phyloP scores from a whole-genome alignment of 768 basidiomycete genomes.

The Tulasnella calospora region DNA sequence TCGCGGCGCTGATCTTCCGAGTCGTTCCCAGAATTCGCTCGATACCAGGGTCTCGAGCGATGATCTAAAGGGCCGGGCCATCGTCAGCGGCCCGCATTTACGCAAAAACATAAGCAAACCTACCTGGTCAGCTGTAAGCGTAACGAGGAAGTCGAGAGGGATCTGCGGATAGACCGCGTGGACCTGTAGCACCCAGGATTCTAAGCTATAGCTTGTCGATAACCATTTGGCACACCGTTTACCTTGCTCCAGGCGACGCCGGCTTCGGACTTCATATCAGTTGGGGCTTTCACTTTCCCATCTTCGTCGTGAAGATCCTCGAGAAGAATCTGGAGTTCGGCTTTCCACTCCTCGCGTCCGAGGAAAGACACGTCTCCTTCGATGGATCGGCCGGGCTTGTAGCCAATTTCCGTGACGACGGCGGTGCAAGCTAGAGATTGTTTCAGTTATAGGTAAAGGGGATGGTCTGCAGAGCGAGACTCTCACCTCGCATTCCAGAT shows the following conservation, averaged over 20 bases:
- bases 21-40: constrained; percentile 48
- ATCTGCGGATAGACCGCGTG: constrained; percentile 58
- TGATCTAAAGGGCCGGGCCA: neutral
- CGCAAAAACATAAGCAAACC: constrained; percentile 34
- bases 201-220: neutral
- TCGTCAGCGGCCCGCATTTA: neutral
- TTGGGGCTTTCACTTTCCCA: constrained; percentile 49
- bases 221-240: neutral
- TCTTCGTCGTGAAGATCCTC: constrained; percentile 58
- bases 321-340: constrained; percentile 52
- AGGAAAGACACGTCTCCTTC: constrained; percentile 59
- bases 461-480: neutral
- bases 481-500: constrained; percentile 56
- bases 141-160: constrained; percentile 45
- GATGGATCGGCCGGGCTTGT: constrained; percentile 52
- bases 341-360: constrained; percentile 52
- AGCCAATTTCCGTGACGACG: constrained; percentile 57
- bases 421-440: constrained; percentile 54
- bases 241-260: constrained; percentile 62
- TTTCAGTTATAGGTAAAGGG: neutral
- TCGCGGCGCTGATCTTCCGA: constrained; percentile 48
- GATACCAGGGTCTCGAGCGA: constrained; percentile 36
- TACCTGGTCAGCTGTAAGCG: constrained; percentile 50
- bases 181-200: constrained; percentile 39
- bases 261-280: constrained; percentile 54